phyloP scores from a whole-genome alignment of 306 rosid genomes.

The Sicyos edulis region DNA sequence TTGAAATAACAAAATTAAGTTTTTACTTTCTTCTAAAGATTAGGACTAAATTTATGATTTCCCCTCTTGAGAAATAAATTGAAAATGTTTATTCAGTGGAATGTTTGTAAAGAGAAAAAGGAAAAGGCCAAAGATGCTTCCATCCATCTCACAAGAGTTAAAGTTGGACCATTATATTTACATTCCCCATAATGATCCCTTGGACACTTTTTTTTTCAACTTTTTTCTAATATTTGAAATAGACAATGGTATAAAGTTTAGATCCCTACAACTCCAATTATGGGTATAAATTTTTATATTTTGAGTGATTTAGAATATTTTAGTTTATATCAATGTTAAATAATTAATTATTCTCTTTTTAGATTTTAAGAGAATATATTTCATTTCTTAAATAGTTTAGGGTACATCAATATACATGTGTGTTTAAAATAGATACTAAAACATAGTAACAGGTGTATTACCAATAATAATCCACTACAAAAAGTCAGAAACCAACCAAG shows the following conservation, averaged over 20 bases:
- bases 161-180: constrained; percentile 15
- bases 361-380: neutral
- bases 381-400: neutral
- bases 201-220: neutral
- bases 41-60: too few relatives aligned
- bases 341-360: neutral
- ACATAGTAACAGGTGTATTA: neutral
- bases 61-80: neutral
- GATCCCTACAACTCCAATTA: neutral
- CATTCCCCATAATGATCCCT: constrained; percentile 19
- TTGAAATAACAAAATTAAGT: too few relatives aligned
- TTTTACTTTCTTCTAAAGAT: too few relatives aligned
- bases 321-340: neutral
- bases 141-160: constrained; percentile 2
- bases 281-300: neutral
- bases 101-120: constrained; percentile 9
- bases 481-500: neutral
- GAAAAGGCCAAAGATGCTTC: neutral
- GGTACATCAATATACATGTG: neutral
- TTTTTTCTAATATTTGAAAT: neutral
- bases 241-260: constrained; percentile 6
- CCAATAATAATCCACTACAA: neutral
- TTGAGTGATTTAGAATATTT: neutral
- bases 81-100: neutral
- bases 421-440: neutral